Evolutionary conservation across 495 filamentous ascomycete genomes (phyloP).

Genomic region (Aspergillus leporis): DNA sequence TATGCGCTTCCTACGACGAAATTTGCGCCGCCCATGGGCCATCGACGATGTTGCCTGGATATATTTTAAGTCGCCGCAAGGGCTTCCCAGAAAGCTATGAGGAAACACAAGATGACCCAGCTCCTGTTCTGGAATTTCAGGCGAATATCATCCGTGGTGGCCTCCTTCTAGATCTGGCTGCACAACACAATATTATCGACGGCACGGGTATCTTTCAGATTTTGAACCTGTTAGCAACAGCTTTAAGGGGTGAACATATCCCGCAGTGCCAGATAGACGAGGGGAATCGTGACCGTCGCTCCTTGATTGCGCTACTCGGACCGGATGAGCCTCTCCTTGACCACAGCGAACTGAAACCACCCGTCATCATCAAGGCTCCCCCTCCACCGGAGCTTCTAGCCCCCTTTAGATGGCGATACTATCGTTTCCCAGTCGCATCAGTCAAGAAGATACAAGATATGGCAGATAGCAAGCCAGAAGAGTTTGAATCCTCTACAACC

Average conservation of each 20-base stretch:
- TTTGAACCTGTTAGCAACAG: conserved; percentile 32
- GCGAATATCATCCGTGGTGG: conserved; percentile 39
- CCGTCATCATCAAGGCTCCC: conserved; percentile 1
- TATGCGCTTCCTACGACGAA: conserved; percentile 25
- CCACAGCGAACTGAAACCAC: conserved; percentile 29
- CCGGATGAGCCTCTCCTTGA: conserved; percentile 30
- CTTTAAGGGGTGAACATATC: conserved; percentile 24
- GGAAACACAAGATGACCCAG: conserved; percentile 24
- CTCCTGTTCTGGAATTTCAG: conserved; percentile 34
- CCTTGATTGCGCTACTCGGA: conserved; percentile 32
- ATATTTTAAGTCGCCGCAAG: conserved; percentile 20
- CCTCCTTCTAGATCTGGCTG: conserved; percentile 28
- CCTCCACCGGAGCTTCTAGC: conserved; percentile 3
- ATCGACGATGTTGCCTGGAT: conserved; percentile 29
- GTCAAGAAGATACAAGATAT: conserved; percentile 22
- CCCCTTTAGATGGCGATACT: conserved; percentile 20
- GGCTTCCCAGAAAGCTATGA: conserved; percentile 35
- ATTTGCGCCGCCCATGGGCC: conserved; percentile 24
- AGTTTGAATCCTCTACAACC: conserved; percentile 4
- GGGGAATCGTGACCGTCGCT: conserved; percentile 34
- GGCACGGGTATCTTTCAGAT: conserved; percentile 37
- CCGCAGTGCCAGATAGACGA: conserved; percentile 21
- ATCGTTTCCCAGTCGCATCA: conserved; percentile 23
- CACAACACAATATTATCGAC: conserved; percentile 47
- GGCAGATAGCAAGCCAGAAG: conserved; percentile 13